A percentile compares a stretch with the other conserved stretches of the same genome.
These are phyloP conservation scores for Xylaria longipes DNA, from an alignment of 495 filamentous ascomycete species.

Conservation along the genomic window DNA sequence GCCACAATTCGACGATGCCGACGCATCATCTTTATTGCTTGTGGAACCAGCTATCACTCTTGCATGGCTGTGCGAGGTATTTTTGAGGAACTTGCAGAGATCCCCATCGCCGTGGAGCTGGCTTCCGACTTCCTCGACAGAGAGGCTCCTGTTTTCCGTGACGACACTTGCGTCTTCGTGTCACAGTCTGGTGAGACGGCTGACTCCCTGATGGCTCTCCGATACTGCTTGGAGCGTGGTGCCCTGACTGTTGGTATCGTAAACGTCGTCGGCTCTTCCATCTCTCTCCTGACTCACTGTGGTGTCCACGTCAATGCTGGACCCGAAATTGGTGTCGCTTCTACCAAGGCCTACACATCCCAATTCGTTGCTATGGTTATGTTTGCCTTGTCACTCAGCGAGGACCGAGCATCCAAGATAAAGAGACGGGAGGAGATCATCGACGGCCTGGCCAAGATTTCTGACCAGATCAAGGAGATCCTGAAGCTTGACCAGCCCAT, in stretches of 20 bases:
- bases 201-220: constrained; percentile 95
- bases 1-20: constrained; percentile 94
- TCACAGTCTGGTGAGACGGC: constrained; percentile 98
- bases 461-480: constrained; percentile 88
- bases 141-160: constrained; percentile 98
- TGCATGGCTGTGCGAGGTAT: constrained; percentile 99
- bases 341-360: constrained; percentile 98
- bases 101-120: constrained; percentile 94
- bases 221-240: constrained; percentile 96
- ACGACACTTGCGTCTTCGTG: constrained; percentile 98
- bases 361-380: constrained; percentile 99
- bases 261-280: constrained; percentile 97
- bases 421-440: constrained; percentile 96
- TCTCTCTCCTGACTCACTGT: constrained; percentile 97
- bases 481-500: constrained; percentile 89
- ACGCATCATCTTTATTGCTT: constrained; percentile 97
- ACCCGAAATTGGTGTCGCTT: constrained; percentile 97
- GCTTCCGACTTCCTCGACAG: constrained; percentile 98
- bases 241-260: constrained; percentile 97
- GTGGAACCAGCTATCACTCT: constrained; percentile 96
- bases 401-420: constrained; percentile 94
- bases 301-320: constrained; percentile 99
- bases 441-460: constrained; percentile 85
- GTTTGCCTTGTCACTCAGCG: constrained; percentile 94
- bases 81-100: constrained; percentile 97